phyloP scores from a whole-genome alignment of 768 basidiomycete genomes.

The Lyophyllum atratum region DNA sequence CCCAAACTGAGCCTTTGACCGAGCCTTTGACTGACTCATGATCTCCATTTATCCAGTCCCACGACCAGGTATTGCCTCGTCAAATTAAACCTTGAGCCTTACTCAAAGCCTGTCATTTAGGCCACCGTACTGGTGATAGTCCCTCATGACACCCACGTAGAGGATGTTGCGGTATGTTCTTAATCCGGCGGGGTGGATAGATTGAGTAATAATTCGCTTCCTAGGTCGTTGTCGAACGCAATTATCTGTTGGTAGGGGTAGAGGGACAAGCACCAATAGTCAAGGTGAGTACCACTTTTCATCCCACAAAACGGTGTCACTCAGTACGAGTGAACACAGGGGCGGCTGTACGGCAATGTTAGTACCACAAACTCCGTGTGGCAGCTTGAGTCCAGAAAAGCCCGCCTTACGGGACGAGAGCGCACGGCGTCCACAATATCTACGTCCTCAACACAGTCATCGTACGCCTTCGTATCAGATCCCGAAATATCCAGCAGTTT shows the following conservation, averaged over 20 bases:
- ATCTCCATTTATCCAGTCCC: constrained; percentile 54
- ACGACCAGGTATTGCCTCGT: constrained; percentile 70
- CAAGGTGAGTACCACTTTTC: constrained; percentile 49
- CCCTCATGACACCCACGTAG: constrained; percentile 69
- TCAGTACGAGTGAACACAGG: constrained; percentile 43
- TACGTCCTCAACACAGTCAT: constrained; percentile 76
- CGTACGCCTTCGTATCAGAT: constrained; percentile 82
- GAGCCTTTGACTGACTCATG: constrained; percentile 6
- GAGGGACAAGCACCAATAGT: constrained; percentile 69
- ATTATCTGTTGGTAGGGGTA: constrained; percentile 73
- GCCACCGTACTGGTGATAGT: constrained; percentile 78
- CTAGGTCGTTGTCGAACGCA: constrained; percentile 73
- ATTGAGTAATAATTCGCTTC: neutral
- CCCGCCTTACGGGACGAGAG: constrained; percentile 58
- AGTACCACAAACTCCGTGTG: constrained; percentile 69
- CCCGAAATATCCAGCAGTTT: constrained; percentile 85
- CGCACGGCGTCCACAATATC: constrained; percentile 78
- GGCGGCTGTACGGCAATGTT: constrained; percentile 70
- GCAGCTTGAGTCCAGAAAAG: constrained; percentile 75
- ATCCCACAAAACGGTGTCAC: neutral
- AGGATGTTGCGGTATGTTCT: constrained; percentile 60
- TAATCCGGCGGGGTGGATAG: neutral
- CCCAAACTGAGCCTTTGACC: constrained; percentile 8
- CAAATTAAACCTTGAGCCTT: constrained; percentile 7
- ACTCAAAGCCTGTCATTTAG: constrained; percentile 35